Evolutionary conservation across 768 basidiomycete species (phyloP), one percentile per base, ranked within the genome.

Genomic region (Hebeloma cylindrosporum): DNA sequence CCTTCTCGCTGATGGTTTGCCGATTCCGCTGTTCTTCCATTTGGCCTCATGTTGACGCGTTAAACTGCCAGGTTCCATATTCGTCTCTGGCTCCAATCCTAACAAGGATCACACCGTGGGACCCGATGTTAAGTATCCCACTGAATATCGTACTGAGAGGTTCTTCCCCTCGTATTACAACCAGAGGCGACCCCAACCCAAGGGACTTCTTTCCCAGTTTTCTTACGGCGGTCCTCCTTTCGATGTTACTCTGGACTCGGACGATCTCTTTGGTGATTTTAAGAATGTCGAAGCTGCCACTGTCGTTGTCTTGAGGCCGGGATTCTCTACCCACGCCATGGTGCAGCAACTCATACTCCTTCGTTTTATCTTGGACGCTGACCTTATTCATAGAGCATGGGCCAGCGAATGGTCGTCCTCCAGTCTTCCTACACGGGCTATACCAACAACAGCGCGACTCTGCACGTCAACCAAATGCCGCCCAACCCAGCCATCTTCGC

Each of bases 41-140:
- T 4, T 5, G 9, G 31, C 18, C 3, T 14, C 35, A 25, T 28
- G n/a, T 14, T 25, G 26, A 9, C 30, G 32, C 14, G 10, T 16
- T 17, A 7, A 23, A 1, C 44, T 29, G 11, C 3, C 57, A 77
- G 85, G 72, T 10, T 79, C 85, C 0, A 73, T 93, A 14, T 67
- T 88, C 23, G 75, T 91, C n/a, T 74, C 83, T 14, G 90, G 90
- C 11, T 86, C 83, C 7, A 92, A 91, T 59, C 88, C 89, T 0
- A 88, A 91, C 60, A 66, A 78, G 3, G 86, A 89, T 56, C 78
- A 74, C 60, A 74, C 68, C 35, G 63, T 71, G 26, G 72, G 69
- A 5, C 52, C 62, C n/a, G 61, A 63, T 33, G 65, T 76, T 50
- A 72, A 67, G 52, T 86, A 80, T 54, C 73, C 80, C 2, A 90